Evolutionary conservation across 495 filamentous ascomycete genomes (phyloP), one percentile per base, ranked within the genome.

Genomic region (Aspergillus campestris): DNA sequence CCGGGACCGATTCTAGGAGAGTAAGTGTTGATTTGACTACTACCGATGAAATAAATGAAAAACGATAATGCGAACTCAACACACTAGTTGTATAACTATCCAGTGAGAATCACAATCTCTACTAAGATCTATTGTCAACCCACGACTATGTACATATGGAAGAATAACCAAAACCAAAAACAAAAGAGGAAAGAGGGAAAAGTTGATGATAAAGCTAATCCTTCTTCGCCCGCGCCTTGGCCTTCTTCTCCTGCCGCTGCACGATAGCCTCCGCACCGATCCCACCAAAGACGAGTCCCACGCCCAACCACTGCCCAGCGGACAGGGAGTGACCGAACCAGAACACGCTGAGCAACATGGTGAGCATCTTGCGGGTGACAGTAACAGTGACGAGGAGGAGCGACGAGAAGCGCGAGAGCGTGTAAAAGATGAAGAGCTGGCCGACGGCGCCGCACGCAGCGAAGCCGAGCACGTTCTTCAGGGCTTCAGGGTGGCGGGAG

Each of bases 351-450:
- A 98, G 74, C 49, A 97, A 85, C 92, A 98, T 98, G 47, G 89
- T 96, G 59, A 96, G 75, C 94, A 98, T 98, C 71, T 98, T 98
- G 51, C 92, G 75, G 36, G 92, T 98, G 8, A 98, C 92, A 2
- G 90, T 98, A 0, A 98, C 89, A 8, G 92, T 98, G 9, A 96
- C 92, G 27, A 98, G 81, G 40, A 97, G 74, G 45, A 98, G 73
- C 7, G 84, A 89, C 31, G 87, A 92, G 69, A 98, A 98, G 32
- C 83, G 83, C 10, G 86, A 83, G 31, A 98, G 77, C 0, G 94
- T 95, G 67, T 95, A 89, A 75, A 95, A 98, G 51, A 98, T 96
- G 62, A 98, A 98, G 6, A 97, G 79, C 70, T 98, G 92, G 6
- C 92, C 92, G 9, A 98, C 66, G 28, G 89, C 92, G 10, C 92